Evolutionary conservation across 106 monocot genomes (phyloP).

Genomic region (Dendrobium catenatum): DNA sequence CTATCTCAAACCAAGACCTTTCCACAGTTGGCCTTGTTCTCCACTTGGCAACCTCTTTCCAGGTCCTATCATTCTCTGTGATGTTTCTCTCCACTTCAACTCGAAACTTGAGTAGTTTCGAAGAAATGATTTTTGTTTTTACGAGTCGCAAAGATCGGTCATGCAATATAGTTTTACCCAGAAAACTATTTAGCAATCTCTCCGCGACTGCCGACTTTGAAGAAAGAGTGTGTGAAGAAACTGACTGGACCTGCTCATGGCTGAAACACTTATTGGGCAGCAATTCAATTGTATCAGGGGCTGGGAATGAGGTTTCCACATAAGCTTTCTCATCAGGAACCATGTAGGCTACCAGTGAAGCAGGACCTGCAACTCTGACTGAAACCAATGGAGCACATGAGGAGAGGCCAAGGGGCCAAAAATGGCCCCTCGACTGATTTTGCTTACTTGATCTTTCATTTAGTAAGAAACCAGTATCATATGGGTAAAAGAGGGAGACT

Average conservation of each 20-base stretch:
- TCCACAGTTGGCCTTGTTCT: slow-evolving; percentile 53
- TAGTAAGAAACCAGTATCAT: slow-evolving; percentile 25
- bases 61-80: slow-evolving; percentile 38
- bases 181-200: slow-evolving; percentile 26
- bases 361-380: slow-evolving; percentile 39
- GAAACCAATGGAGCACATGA: slow-evolving; percentile 47
- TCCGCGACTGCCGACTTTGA: slow-evolving; percentile 35
- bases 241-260: slow-evolving; percentile 14
- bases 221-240: slow-evolving; percentile 23
- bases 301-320: slow-evolving; percentile 30
- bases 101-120: slow-evolving; percentile 44
- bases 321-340: slow-evolving; percentile 17
- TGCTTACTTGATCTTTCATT: slow-evolving; percentile 20
- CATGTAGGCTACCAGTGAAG: slow-evolving; percentile 32
- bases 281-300: slow-evolving; percentile 53
- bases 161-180: slow-evolving; percentile 20
- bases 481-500: slow-evolving; percentile 50
- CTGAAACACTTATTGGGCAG: slow-evolving; percentile 50
- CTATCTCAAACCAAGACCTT: slow-evolving; percentile 45
- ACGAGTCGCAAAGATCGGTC: slow-evolving; percentile 23
- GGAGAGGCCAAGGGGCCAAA: slow-evolving; percentile 17
- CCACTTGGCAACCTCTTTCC: slow-evolving; percentile 53
- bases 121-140: slow-evolving; percentile 49
- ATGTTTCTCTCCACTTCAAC: slow-evolving; percentile 63
- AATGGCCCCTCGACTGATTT: slow-evolving; percentile 15